These are phyloP conservation scores for Liquidambar formosana DNA, from an alignment of 164 flowering plant genomes.

Conservation along the genomic window DNA sequence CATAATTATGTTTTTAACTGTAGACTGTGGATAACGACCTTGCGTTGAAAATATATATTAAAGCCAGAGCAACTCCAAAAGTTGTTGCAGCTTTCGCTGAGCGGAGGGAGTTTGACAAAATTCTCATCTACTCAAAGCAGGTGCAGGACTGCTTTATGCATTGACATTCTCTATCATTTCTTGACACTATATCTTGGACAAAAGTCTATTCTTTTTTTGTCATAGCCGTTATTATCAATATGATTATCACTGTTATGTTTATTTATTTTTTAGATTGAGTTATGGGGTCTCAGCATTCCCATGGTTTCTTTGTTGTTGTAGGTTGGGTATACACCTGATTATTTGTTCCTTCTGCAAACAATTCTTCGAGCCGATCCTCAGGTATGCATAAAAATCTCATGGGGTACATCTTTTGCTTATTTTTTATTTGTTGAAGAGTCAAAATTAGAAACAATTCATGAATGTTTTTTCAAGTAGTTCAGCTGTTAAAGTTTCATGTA, in stretches of 20 bases:
- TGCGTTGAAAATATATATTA: conserved; percentile 93
- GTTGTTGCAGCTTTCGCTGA: conserved; percentile 99
- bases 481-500: neutral
- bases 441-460: neutral
- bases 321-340: conserved; percentile 99
- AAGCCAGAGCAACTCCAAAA: conserved; percentile 99
- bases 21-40: conserved; percentile 99
- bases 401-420: neutral
- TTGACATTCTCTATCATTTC: neutral
- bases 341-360: conserved; percentile 94
- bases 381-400: conserved; percentile 41
- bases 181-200: neutral
- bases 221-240: neutral
- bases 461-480: neutral
- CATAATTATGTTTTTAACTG: conserved; percentile 10
- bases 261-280: neutral
- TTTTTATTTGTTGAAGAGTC: neutral
- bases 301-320: conserved; percentile 28
- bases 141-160: conserved; percentile 26
- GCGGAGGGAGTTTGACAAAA: conserved; percentile 96
- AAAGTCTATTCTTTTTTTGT: neutral
- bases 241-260: neutral
- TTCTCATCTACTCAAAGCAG: conserved; percentile 97
- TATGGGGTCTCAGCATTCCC: neutral
- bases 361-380: conserved; percentile 96